Conservation (phyloP, 2,329 filamentous ascomycete genomes). For the Apiospora saccharicola region DNA sequence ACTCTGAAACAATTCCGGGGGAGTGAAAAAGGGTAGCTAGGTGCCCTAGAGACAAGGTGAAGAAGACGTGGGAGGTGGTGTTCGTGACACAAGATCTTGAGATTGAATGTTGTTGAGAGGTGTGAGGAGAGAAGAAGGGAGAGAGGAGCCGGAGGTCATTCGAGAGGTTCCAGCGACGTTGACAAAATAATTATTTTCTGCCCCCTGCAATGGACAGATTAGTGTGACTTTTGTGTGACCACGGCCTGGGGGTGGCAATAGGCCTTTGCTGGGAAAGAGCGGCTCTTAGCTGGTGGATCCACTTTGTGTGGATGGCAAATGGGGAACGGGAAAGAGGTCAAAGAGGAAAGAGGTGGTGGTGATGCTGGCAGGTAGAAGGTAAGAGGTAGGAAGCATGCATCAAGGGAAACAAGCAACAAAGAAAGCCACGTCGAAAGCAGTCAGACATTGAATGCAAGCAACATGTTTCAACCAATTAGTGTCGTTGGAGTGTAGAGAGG, state of each 20-base stretch:
- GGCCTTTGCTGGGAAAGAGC: slow-evolving; percentile 28
- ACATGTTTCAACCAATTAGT: background rate
- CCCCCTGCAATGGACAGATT: slow-evolving; percentile 25
- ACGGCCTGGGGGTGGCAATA: slow-evolving; percentile 38
- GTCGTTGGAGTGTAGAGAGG: background rate
- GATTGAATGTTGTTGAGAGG: slow-evolving; percentile 52
- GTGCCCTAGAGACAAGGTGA: slow-evolving; percentile 75
- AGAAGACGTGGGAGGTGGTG: slow-evolving; percentile 48
- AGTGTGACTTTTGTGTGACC: slow-evolving; percentile 32
- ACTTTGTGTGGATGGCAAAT: slow-evolving; percentile 27
- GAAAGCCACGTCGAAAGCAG: background rate
- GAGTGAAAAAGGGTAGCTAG: slow-evolving; percentile 78
- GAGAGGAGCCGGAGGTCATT: slow-evolving; percentile 29
- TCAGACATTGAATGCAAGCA: slow-evolving; percentile 3
- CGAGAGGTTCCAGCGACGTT: slow-evolving; percentile 22
- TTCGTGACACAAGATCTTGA: slow-evolving; percentile 45
- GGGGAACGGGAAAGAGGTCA: background rate
- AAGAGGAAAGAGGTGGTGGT: background rate
- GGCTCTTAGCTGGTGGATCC: slow-evolving; percentile 33
- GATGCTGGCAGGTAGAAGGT: background rate
- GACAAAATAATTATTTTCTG: slow-evolving; percentile 26
- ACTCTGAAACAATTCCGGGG: slow-evolving; percentile 79
- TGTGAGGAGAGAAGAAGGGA: slow-evolving; percentile 43
- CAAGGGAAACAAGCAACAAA: background rate
- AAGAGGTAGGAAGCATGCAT: background rate